A percentile compares a stretch with the other conserved stretches of the same genome.
Evolutionary conservation across 805 yeast species (phyloP).

Genomic region (Suhomyces sp.): DNA sequence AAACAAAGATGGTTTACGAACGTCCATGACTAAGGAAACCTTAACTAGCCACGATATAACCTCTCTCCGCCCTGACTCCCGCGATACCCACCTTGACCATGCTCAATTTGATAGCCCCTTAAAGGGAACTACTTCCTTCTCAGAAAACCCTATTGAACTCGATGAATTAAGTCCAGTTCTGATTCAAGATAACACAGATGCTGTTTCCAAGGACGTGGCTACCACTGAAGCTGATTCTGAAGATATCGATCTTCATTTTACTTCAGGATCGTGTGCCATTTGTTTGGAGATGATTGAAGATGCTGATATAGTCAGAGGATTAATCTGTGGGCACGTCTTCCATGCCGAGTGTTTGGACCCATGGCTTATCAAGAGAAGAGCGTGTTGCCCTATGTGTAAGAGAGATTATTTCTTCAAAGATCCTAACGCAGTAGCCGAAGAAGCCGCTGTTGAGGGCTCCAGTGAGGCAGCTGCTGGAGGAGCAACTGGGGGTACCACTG

Average conservation of each 20-base stretch:
- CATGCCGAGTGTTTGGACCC: slow-evolving; percentile 79
- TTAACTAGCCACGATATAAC: slow-evolving; percentile 2
- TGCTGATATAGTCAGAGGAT: slow-evolving; percentile 65
- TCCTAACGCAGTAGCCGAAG: slow-evolving; percentile 2
- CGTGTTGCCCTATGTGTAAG: slow-evolving; percentile 84
- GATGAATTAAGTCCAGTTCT: not conserved
- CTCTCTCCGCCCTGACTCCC: too few relatives aligned
- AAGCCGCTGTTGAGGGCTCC: too few relatives aligned
- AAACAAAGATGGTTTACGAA: too few relatives aligned
- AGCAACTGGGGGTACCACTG: slow-evolving; percentile 1
- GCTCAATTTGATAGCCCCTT: too few relatives aligned
- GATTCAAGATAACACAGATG: not conserved
- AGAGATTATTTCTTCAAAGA: slow-evolving; percentile 53
- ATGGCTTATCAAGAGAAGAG: slow-evolving; percentile 73
- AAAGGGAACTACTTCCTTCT: too few relatives aligned
- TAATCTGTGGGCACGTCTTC: slow-evolving; percentile 81
- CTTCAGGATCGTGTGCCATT: slow-evolving; percentile 75
- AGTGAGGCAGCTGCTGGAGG: slow-evolving; percentile 1
- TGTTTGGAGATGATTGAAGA: slow-evolving; percentile 67
- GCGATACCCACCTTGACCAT: too few relatives aligned
- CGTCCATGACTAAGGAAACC: too few relatives aligned
- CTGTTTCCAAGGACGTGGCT: too few relatives aligned
- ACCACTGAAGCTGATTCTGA: too few relatives aligned
- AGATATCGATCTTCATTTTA: slow-evolving; percentile 47
- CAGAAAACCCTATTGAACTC: too few relatives aligned